phyloP scores from a whole-genome alignment of 2,329 filamentous ascomycete genomes.

The Geosmithia flava region DNA sequence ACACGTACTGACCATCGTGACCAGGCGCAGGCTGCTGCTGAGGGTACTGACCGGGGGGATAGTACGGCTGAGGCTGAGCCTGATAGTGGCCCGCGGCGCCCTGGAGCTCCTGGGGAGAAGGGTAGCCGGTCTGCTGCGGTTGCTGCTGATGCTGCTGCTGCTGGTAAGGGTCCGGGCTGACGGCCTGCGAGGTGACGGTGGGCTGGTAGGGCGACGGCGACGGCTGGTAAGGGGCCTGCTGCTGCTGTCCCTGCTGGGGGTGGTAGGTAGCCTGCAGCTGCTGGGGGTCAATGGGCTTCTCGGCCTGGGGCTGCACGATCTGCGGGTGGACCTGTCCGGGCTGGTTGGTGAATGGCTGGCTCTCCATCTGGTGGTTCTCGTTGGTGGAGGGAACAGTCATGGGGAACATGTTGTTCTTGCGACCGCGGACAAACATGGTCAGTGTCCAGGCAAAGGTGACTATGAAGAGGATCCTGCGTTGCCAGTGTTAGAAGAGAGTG shows the following conservation, averaged over 20 bases:
- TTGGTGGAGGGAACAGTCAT: constrained; percentile 4
- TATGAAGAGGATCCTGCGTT: constrained; percentile 23
- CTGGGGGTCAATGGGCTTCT: not conserved
- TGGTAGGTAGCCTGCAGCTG: not conserved
- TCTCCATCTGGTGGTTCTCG: constrained; percentile 19
- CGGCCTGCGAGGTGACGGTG: not conserved
- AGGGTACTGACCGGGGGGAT: not conserved
- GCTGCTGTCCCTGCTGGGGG: constrained; percentile 1
- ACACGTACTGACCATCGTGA: not conserved
- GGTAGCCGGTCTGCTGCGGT: not conserved
- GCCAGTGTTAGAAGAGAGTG: constrained; percentile 4
- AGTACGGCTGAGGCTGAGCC: not conserved
- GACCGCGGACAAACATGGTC: constrained; percentile 19
- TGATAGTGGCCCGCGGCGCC: constrained; percentile 7
- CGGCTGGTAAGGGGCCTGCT: constrained; percentile 7
- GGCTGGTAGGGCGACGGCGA: not conserved
- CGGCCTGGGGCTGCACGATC: not conserved
- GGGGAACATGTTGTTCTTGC: constrained; percentile 23
- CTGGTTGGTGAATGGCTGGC: constrained; percentile 10
- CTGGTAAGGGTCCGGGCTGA: not conserved
- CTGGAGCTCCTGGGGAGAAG: constrained; percentile 5
- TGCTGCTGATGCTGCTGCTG: not conserved
- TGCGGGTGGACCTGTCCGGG: constrained; percentile 5
- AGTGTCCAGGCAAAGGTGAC: constrained; percentile 22
- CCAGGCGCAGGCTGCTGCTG: not conserved